phyloP scores from a whole-genome alignment of 306 rosid species.

The Pyrus betulifolia region DNA sequence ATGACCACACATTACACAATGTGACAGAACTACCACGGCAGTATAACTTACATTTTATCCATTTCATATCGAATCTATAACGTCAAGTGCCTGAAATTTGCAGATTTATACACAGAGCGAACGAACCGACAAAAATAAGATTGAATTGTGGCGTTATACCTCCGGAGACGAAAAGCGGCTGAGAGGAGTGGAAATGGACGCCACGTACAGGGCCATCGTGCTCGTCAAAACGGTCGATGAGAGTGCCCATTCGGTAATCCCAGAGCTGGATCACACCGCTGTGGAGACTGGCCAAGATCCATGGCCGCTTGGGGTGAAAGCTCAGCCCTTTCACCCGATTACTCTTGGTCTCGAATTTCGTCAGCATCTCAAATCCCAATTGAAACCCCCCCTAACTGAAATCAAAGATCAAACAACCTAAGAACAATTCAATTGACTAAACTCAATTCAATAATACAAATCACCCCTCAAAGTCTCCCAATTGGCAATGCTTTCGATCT shows the following conservation, averaged over 20 bases:
- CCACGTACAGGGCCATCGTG: conserved; percentile 43
- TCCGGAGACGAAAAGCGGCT: conserved; percentile 44
- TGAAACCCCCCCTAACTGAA: neutral
- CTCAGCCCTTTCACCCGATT: conserved; percentile 42
- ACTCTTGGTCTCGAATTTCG: conserved; percentile 44
- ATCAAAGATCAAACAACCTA: neutral
- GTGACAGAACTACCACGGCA: neutral
- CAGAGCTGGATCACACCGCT: conserved; percentile 43
- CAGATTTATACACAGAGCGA: neutral
- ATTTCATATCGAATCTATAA: neutral
- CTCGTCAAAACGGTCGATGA: conserved; percentile 39
- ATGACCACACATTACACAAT: neutral
- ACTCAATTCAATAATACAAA: neutral
- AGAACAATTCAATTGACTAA: neutral
- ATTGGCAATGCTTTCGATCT: neutral
- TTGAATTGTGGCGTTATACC: conserved; percentile 5
- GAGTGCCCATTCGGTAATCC: conserved; percentile 45
- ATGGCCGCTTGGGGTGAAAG: conserved; percentile 39
- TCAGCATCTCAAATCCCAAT: conserved; percentile 23
- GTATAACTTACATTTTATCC: no score
- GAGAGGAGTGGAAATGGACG: conserved; percentile 35
- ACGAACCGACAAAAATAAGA: neutral
- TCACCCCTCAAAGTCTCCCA: neutral
- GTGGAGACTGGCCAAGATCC: conserved; percentile 42
- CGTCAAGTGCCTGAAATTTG: neutral